These are phyloP conservation scores for Colletotrichum sp. DNA, from an alignment of 2,329 filamentous ascomycete species.

Conservation along the genomic window DNA sequence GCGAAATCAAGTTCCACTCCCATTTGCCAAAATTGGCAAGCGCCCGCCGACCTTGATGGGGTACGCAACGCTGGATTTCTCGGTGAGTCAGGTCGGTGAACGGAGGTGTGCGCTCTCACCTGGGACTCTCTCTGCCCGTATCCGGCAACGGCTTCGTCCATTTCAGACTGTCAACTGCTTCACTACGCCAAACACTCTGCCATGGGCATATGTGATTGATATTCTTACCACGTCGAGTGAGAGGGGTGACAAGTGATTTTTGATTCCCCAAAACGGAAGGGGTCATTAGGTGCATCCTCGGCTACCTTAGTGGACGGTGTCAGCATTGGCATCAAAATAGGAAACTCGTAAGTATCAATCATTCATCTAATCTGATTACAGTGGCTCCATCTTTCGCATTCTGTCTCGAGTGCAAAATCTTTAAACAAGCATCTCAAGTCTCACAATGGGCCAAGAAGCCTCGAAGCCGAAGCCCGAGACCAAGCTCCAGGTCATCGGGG, in stretches of 20 bases:
- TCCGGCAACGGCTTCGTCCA: background rate
- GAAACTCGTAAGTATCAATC: background rate
- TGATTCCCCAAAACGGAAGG: background rate
- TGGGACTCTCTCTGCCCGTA: background rate
- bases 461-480: constrained; percentile 25
- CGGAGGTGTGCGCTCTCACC: background rate
- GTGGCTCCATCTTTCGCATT: background rate
- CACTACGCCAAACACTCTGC: background rate
- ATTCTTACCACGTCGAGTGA: background rate
- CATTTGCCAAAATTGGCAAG: background rate
- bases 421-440: background rate
- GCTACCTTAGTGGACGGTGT: background rate
- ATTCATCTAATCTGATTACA: background rate
- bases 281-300: background rate
- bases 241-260: background rate
- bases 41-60: background rate
- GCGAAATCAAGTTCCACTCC: background rate
- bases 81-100: background rate
- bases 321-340: background rate
- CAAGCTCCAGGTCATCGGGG: constrained; percentile 28
- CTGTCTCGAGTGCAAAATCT: background rate
- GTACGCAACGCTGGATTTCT: background rate
- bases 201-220: background rate
- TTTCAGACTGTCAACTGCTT: background rate
- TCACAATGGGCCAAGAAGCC: constrained; percentile 26